A percentile compares a stretch with the other conserved stretches of the same genome.
These are phyloP conservation scores for Fusarium sacchari DNA, from an alignment of 2,329 filamentous ascomycete genomes.

Conservation along the genomic window DNA sequence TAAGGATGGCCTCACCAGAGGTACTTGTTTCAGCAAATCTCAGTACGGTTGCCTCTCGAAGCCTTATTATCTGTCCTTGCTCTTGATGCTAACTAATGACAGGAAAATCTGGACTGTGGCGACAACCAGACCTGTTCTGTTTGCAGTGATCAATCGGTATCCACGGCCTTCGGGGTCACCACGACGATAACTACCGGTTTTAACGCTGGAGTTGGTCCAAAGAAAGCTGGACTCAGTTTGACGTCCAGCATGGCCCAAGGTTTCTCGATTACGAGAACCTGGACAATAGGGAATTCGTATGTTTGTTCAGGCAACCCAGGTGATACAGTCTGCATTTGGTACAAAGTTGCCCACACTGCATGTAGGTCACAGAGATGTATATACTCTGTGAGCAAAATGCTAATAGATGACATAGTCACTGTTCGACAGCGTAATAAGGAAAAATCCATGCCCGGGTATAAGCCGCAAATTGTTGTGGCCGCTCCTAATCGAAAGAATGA, in stretches of 20 bases:
- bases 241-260: no score
- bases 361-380: not conserved
- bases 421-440: not conserved
- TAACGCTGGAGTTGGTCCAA: no score
- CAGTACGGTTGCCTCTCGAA: fast-evolving
- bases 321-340: not conserved
- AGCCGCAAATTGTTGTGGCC: fast-evolving
- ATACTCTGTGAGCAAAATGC: fast-evolving
- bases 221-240: no score
- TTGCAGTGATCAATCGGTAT: no score
- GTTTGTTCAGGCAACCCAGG: fast-evolving
- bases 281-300: not conserved
- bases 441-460: not conserved
- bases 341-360: not conserved
- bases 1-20: not conserved
- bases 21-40: fast-evolving
- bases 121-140: fast-evolving
- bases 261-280: not conserved
- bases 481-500: fast-evolving
- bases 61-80: not conserved
- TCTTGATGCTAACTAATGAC: not conserved
- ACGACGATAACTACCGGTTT: no score
- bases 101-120: fast-evolving
- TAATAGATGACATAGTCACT: fast-evolving
- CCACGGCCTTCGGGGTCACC: no score